Conservation (phyloP, 371 early-diverging fungal genomes). For the Rhizopus stolonifer region DNA sequence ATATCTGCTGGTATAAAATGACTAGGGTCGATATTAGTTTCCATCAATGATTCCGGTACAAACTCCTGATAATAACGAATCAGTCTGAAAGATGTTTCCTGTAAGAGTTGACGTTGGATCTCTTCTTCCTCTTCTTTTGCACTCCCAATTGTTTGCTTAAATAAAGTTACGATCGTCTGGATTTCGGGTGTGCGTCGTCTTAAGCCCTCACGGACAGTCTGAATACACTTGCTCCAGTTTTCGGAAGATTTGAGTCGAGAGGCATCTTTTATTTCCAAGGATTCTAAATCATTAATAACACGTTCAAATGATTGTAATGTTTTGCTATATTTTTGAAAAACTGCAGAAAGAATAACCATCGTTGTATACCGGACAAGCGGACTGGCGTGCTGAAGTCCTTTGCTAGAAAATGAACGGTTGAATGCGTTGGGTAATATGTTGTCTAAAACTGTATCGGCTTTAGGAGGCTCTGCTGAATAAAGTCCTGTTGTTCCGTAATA, state of each 20-base stretch:
- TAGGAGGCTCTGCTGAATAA: constrained; percentile 62
- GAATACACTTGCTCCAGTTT: constrained; percentile 38
- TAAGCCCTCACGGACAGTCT: constrained; percentile 56
- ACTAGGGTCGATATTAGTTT: constrained; percentile 72
- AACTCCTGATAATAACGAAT: constrained; percentile 69
- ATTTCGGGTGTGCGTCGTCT: constrained; percentile 76
- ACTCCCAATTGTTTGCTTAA: constrained; percentile 36
- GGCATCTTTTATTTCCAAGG: constrained; percentile 5
- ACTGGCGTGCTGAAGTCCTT: constrained; percentile 71
- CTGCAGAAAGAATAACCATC: constrained; percentile 54
- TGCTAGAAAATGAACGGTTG: constrained; percentile 55
- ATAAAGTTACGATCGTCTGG: constrained; percentile 60
- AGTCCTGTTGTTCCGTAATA: constrained; percentile 46
- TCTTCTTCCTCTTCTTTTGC: constrained; percentile 20
- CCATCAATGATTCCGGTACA: constrained; percentile 65
- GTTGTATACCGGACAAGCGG: constrained; percentile 68
- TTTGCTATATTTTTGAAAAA: constrained; percentile 64
- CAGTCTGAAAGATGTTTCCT: constrained; percentile 57
- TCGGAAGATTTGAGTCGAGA: constrained; percentile 13
- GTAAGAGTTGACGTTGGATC: constrained; percentile 51
- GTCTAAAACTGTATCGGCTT: constrained; percentile 54
- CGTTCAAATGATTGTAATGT: constrained; percentile 36
- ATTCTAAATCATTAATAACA: constrained; percentile 31
- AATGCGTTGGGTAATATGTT: constrained; percentile 71
- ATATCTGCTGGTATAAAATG: constrained; percentile 75